Base-by-base conservation (phyloP, 352 stramenopile genomes). In the Pythium chondricola region DNA sequence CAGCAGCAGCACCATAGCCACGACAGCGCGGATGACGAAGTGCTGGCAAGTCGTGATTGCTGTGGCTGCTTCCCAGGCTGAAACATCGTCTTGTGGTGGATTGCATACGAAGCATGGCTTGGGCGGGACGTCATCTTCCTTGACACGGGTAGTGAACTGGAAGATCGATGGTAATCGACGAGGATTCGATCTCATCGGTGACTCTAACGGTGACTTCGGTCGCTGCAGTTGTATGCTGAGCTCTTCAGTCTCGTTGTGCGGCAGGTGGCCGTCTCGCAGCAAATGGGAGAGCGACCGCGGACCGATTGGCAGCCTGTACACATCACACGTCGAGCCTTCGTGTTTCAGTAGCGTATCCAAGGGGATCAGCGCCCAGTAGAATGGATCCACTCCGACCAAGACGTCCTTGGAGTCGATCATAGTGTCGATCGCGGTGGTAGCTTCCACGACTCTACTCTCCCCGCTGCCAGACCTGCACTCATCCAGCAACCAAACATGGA, bases 221-320 rank as follows among this genome's bases (percentile, higher is more conserved):
- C 21, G 24, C 21, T 56, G 25, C 4, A 64, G 22, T 5, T 45
- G 24, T 4, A 47, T 47, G 5, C 40, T 43, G 29, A 61, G 43
- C 18, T 83, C 76, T n/a, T 66, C 63, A 11, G 73, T 43, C 61
- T 86, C 76, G 17, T 85, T 67, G 1, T 43, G 50, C 3, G 76
- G 76, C 13, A 86, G n/a, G 2, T 27, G 11, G 5, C 59, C 41
- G 18, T 60, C 62, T 31, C 38, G 27, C 4, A 86, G 55, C 22
- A 85, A 44, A 41, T 59, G 62, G 11, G 38, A 29, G 2, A 88
- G 45, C 13, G 76, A 63, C 3, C 59, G 63, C 7, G 59, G 29
- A 0, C 76, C 74, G 18, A 78, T 36, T 0, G 76, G 76, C 11
- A 80, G 30, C 18, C 80, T 48, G 39, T 74, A 82, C 0, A 53